Percentiles rank a stretch among this genome's conserved stretches.
Conservation (phyloP, 1,139 yeast genomes). For the Magnusiomyces fungicola region DNA sequence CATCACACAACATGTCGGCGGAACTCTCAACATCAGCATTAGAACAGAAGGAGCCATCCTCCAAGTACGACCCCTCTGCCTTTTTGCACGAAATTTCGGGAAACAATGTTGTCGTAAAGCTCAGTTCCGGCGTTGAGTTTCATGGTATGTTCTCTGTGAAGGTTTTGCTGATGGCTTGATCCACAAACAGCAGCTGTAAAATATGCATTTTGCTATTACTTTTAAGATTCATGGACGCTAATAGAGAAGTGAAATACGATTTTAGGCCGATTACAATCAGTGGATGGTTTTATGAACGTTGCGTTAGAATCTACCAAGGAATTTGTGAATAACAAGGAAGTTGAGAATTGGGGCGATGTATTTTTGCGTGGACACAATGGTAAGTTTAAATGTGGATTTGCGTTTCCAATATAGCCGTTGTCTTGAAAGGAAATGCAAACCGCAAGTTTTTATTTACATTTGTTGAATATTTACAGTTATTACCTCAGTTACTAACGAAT, state of each 20-base stretch:
- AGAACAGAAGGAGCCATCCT: background rate
- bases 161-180: constrained; percentile 9
- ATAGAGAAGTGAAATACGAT: no score
- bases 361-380: constrained; percentile 94
- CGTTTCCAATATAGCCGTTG: no score
- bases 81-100: constrained; percentile 78
- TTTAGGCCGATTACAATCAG: constrained; percentile 70
- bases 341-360: constrained; percentile 71
- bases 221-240: no score
- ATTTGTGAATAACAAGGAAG: constrained; percentile 47
- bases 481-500: no score
- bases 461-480: no score
- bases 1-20: background rate
- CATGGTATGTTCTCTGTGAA: constrained; percentile 43
- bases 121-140: constrained; percentile 82
- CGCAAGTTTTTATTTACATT: background rate
- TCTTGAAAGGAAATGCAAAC: no score
- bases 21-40: background rate
- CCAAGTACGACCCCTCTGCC: constrained; percentile 43
- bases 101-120: constrained; percentile 69
- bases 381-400: constrained; percentile 19
- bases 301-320: constrained; percentile 77
- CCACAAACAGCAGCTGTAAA: no score
- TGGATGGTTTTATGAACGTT: constrained; percentile 96
- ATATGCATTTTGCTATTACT: no score